Conservation (phyloP, 345 rosid species). For the Melaleuca quinquenervia region DNA sequence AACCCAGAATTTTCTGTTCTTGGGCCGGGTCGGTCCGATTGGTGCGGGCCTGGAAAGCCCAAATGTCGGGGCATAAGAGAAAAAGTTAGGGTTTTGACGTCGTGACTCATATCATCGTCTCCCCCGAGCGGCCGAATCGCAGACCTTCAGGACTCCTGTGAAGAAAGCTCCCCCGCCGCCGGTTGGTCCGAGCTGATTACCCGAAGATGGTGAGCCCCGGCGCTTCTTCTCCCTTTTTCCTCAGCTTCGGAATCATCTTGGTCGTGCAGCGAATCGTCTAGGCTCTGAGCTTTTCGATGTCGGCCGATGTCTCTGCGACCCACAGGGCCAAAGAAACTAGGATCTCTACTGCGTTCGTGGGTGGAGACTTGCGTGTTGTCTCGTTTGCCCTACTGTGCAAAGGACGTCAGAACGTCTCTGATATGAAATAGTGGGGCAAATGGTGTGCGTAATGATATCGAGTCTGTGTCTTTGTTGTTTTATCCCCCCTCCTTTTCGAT, state of each 20-base stretch:
- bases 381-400: not conserved
- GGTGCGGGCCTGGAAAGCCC: not conserved
- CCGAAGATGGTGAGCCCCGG: not conserved
- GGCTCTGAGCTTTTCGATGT: not conserved
- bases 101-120: not conserved
- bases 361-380: not conserved
- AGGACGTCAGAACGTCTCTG: not conserved
- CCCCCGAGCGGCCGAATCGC: not conserved
- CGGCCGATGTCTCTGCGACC: not conserved
- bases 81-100: not conserved
- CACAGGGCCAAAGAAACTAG: not conserved
- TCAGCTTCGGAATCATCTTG: not conserved
- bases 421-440: not conserved
- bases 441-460: not conserved
- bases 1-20: not conserved
- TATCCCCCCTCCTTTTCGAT: accelerated
- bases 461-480: not conserved
- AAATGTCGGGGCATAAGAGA: not conserved
- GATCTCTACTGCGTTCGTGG: not conserved
- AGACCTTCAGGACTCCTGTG: not conserved
- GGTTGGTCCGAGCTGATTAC: not conserved
- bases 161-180: not conserved
- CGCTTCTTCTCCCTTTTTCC: not conserved
- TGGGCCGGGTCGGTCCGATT: not conserved
- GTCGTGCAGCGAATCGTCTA: not conserved